Base-by-base conservation (phyloP, 2,329 filamentous ascomycete genomes). In the Arachnopeziza araneosa region DNA sequence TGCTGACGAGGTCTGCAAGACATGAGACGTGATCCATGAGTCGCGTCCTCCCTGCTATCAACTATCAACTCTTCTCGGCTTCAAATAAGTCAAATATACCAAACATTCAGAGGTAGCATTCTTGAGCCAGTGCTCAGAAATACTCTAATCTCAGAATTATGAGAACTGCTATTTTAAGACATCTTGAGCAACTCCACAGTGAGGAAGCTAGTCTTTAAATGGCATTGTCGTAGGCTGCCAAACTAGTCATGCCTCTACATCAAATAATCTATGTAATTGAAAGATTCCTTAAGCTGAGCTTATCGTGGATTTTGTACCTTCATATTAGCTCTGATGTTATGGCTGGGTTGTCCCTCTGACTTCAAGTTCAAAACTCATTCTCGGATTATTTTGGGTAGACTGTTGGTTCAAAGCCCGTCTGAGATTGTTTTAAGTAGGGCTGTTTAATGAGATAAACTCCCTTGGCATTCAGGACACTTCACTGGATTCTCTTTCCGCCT, bases 1-100 rank as follows among this genome's bases (percentile, higher is more conserved):
- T 52, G 58, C 52, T 65, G 61, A 65, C 61, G 57, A 60, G 30
- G 36, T 32, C 53, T 53, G 36, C 17, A 44, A 17, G 36, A 14
- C 36, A 17, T 19, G 12, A 32, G 14, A 44, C 36, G 6, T 44
- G 36, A 44, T 44, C 12, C 36, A 44, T 14, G 12, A 8, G 5
- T 30, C 26, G 26, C 5, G 36, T 44, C 36, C 36, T 44, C 36
- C 17, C 17, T 44, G 36, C 36, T 44, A 6, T 44, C 36, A 14
- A 2, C 36, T 19, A 12, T 44, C 26, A 44, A 3, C 12, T 44
- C 12, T 7, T 3, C 17, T 44, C 3, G 36, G 6, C 36, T 44
- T 6, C 36, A 14, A 44, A 14, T 4, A 17, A 44, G 17, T 14
- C 36, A 44, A 44, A 17, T 14, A 19, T 19, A 6, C 36, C 36